These are phyloP conservation scores for Chernovozyma sophiae-reginae DNA, from an alignment of 1,139 yeast genomes.

Conservation along the genomic window DNA sequence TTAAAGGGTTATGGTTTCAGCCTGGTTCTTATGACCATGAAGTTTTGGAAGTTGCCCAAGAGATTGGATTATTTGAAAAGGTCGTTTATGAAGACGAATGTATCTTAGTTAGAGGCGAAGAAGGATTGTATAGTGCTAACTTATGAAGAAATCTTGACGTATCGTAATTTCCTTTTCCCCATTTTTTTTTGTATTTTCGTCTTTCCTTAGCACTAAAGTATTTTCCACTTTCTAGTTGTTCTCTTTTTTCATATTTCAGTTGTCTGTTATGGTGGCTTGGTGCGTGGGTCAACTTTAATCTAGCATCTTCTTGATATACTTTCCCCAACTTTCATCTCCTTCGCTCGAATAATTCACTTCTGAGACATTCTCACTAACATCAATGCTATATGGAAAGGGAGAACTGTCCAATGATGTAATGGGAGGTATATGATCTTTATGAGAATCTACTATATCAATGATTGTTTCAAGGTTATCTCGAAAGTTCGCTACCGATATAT, in stretches of 20 bases:
- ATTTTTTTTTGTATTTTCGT: too few species aligned
- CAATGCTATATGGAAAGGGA: conserved; percentile 60
- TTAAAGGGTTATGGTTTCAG: conserved; percentile 75
- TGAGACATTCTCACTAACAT: conserved; percentile 18
- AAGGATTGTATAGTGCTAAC: conserved; percentile 37
- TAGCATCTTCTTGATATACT: conserved; percentile 44
- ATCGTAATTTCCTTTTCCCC: too few species aligned
- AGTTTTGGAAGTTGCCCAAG: conserved; percentile 42
- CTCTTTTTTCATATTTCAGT: too few species aligned
- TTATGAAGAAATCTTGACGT: too few species aligned
- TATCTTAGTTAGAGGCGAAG: conserved; percentile 66
- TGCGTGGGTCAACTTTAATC: conserved; percentile 22
- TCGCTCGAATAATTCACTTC: conserved; percentile 8
- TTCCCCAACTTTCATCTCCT: conserved; percentile 43
- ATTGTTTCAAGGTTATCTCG: conserved; percentile 44
- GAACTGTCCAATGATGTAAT: conserved; percentile 61
- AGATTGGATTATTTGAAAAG: conserved; percentile 38
- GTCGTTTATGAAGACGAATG: conserved; percentile 63
- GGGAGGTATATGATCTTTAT: conserved; percentile 70
- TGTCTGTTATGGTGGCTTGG: too few species aligned
- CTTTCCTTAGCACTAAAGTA: too few species aligned
- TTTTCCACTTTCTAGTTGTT: too few species aligned
- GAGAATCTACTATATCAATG: conserved; percentile 46
- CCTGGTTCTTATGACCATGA: conserved; percentile 67
- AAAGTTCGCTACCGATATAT: conserved; percentile 32